Base-by-base conservation (phyloP, 768 basidiomycete species). In the Amanita thiersii region DNA sequence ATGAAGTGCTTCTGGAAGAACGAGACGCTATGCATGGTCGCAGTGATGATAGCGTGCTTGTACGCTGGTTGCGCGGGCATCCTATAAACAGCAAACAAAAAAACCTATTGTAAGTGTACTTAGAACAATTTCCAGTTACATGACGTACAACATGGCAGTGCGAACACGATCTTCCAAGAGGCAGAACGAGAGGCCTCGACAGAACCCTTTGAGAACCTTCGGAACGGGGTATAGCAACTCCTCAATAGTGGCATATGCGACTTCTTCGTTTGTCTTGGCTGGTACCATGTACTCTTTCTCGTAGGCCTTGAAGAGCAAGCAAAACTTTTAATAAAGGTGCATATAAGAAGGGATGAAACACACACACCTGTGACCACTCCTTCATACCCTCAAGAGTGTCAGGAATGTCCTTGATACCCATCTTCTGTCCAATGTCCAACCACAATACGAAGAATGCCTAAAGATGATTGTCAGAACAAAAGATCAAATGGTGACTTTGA, bases 401-500 rank as follows among this genome's bases (percentile, higher is more conserved):
- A 1, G 73, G 74, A 29, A 76, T 70, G 47, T 67, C 62, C 33
- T 56, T 48, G 37, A 76, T 74, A 4, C 60, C 56, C 73, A 76
- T 73, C 36, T 63, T 55, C 29, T 51, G 50, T 3, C 72, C 72
- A 10, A 74, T 61, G 47, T 73, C 71, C 1, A 34, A 31, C 71
- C 72, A 76, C 46, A 64, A 66, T 1, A 65, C 52, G 42, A 57
- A 72, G 19, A 51, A 60, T 6, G 71, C 66, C 62, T 67, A 24
- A 9, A 15, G 24, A 34, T 19, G 12, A 42, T 12, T 14, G 12
- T 46, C 25, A 36, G 34, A 26, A 26, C n/a, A 14, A 35, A 18
- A 21, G 14, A 15, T 33, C 24, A 26, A n/a, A 26, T 10, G 9
- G 19, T 15, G 1, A 1, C 5, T 24, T 11, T n/a, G 17, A 26